Base-by-base conservation (phyloP, 106 monocot genomes). In the Amphibolis antarctica region DNA sequence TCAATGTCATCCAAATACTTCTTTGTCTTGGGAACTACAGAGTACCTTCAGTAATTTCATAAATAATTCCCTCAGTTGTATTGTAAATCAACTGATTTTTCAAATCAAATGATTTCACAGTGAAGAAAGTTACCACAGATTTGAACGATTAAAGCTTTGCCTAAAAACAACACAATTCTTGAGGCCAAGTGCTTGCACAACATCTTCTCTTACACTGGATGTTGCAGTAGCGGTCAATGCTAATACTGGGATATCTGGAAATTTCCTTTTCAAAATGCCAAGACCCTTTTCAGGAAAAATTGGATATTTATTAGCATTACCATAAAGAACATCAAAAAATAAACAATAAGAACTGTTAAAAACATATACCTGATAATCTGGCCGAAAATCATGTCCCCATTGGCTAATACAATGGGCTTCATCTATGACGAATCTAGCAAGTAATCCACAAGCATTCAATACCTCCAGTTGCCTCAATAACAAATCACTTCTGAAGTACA, bases 401-500 rank as follows among this genome's bases (percentile, higher is more conserved):
- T 98, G 91, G 74, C 98, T 98, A 22, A 98, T 82, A 80, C 98
- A 98, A 74, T 98, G 98, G 62, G 91, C 98, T 85, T 98, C 98
- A 80, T 98, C 98, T 79, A 98, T 91, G 25, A 98, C 98, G 74
- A 98, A 85, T 73, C 90, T 90, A 66, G 84, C 77, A 67, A 98
- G 84, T 70, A 48, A 78, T 24, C 72, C 77, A 51, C 78, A 76
- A 1, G 76, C 70, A 77, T 98, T 63, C 53, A 98, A 71, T 69
- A 50, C 69, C 44, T 85, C 87, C 70, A 98, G 65, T 20, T 85
- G 79, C 64, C 98, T 98, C 70, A 87, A 70, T 42, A 98, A 64
- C 64, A 57, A 67, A 63, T 91, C 98, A 64, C 98, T 98, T 81
- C 90, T 98, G 84, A 56, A 26, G 59, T 43, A 22, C 10, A 23